Evolutionary conservation across 345 rosid species (phyloP).

Genomic region (Aethionema arabicum): DNA sequence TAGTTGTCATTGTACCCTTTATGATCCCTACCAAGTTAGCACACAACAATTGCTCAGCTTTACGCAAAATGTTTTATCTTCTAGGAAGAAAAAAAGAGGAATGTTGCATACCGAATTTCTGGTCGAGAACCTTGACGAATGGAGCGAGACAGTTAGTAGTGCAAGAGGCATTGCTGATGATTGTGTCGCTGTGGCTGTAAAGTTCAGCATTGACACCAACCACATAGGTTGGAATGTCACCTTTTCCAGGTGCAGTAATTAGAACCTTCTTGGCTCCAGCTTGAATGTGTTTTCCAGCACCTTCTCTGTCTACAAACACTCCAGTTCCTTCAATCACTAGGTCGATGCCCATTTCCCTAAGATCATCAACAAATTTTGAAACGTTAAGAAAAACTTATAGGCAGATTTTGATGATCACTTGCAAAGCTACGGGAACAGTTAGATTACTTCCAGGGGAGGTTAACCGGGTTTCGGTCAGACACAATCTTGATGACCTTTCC

Average conservation of each 20-base stretch:
- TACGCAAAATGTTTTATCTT: not conserved
- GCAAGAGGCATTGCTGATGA: conserved; percentile 98
- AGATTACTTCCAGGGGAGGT: conserved; percentile 87
- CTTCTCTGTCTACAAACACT: conserved; percentile 92
- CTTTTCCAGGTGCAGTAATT: conserved; percentile 97
- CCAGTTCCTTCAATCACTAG: conserved; percentile 96
- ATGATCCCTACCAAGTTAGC: conserved; percentile 63
- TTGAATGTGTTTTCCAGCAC: conserved; percentile 90
- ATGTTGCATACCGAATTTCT: conserved; percentile 68
- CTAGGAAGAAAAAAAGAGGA: not conserved
- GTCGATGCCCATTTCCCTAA: conserved; percentile 81
- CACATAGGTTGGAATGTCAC: conserved; percentile 94
- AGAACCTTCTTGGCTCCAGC: conserved; percentile 98
- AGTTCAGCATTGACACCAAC: conserved; percentile 90
- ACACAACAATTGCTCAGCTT: conserved; percentile 3
- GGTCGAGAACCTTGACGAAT: conserved; percentile 98
- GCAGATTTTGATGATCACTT: not conserved
- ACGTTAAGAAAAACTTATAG: not conserved
- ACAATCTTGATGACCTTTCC: conserved; percentile 95
- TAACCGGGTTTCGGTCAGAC: conserved; percentile 67
- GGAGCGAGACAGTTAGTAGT: conserved; percentile 99
- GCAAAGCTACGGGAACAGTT: conserved; percentile 5
- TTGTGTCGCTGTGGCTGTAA: conserved; percentile 68
- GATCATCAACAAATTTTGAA: conserved; percentile 16
- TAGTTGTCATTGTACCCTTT: conserved; percentile 99